A percentile compares a stretch with the other conserved stretches of the same genome.
phyloP scores from a whole-genome alignment of 495 filamentous ascomycete species.

The Penicillium subrubescens region DNA sequence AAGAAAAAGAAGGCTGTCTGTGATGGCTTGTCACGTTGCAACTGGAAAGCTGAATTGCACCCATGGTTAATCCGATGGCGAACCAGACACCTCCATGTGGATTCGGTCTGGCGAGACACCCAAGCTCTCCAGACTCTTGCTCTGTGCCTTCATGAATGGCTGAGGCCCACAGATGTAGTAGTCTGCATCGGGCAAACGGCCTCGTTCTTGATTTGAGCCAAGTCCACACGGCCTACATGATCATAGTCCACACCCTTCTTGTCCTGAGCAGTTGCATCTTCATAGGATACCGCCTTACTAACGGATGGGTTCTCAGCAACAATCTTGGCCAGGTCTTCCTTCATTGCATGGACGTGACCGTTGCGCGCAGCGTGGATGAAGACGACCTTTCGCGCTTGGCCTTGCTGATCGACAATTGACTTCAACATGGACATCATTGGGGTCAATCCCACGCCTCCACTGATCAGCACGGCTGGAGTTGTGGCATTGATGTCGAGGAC shows the following conservation, averaged over 20 bases:
- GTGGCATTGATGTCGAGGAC: constrained; percentile 45
- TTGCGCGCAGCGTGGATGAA: constrained; percentile 34
- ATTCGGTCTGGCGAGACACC: constrained; percentile 54
- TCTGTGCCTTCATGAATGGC: constrained; percentile 58
- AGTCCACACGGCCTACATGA: constrained; percentile 49
- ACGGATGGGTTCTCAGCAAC: constrained; percentile 23
- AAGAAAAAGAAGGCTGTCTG: not conserved
- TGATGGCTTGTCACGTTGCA: not conserved
- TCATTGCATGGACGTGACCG: constrained; percentile 51
- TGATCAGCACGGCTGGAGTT: constrained; percentile 57
- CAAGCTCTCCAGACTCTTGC: constrained; percentile 40
- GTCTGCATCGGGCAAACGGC: constrained; percentile 49
- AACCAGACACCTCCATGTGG: constrained; percentile 60
- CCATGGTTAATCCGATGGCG: constrained; percentile 10
- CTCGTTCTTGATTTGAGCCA: constrained; percentile 47
- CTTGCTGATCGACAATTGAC: constrained; percentile 21
- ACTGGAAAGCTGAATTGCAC: not conserved
- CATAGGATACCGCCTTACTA: constrained; percentile 19
- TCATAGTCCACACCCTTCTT: constrained; percentile 54
- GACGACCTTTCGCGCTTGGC: constrained; percentile 25
- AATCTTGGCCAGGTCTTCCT: constrained; percentile 44
- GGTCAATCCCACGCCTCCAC: constrained; percentile 64
- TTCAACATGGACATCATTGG: constrained; percentile 65
- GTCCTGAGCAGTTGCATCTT: constrained; percentile 37
- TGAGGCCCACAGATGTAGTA: constrained; percentile 67